Percentiles rank a stretch among this genome's conserved stretches.
Conservation (phyloP, 208 protist species). For the Tritrichomonas foetus region DNA sequence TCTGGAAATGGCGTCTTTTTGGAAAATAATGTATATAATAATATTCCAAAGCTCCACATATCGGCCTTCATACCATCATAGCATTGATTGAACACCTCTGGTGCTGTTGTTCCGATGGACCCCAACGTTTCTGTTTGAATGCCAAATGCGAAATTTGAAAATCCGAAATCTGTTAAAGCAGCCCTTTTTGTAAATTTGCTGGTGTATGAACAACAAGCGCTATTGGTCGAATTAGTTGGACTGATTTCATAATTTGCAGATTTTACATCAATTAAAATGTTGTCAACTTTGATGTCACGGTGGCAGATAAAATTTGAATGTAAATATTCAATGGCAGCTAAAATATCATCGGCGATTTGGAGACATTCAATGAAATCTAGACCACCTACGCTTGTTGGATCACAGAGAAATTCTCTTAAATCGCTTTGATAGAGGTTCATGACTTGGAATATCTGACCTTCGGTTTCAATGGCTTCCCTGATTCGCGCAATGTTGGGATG, state of each 20-base stretch:
- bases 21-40: background rate
- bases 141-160: background rate
- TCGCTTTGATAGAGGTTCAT: background rate
- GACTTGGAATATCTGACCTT: background rate
- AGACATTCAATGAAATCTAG: background rate
- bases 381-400: too few species aligned
- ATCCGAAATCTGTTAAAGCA: background rate
- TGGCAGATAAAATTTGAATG: background rate
- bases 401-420: background rate
- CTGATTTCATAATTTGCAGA: background rate
- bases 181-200: too few species aligned
- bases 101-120: background rate
- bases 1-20: background rate
- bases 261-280: background rate
- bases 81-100: background rate
- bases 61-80: background rate
- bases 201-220: too few species aligned
- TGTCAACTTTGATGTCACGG: background rate
- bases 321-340: background rate
- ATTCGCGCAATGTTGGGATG: background rate
- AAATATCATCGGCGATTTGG: background rate
- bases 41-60: background rate
- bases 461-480: background rate
- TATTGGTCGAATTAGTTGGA: too few species aligned
- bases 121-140: background rate